Evolutionary conservation across 1,284 basidiomycete genomes (phyloP).

Genomic region (Lentinula novae-zelandiae): DNA sequence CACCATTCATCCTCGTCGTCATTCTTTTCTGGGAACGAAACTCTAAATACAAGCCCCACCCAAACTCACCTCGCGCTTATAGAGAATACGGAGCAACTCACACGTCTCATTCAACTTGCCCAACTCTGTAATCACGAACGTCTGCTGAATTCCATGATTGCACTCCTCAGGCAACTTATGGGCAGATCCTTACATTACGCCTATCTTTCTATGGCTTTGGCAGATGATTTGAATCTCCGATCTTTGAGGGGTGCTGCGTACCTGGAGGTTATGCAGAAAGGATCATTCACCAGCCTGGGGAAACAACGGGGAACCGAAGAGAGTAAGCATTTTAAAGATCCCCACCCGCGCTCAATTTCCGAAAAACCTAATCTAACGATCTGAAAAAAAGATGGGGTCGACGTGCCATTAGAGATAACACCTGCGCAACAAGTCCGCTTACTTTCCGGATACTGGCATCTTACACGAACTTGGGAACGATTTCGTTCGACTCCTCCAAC

Average conservation of each 20-base stretch:
- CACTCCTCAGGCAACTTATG: conserved; percentile 56
- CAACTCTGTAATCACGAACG: conserved; percentile 58
- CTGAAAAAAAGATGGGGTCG: conserved; percentile 17
- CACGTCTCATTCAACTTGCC: conserved; percentile 56
- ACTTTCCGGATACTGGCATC: conserved; percentile 60
- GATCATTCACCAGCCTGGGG: conserved; percentile 37
- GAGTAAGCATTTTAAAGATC: background rate
- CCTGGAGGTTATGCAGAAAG: conserved; percentile 64
- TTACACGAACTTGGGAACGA: conserved; percentile 59
- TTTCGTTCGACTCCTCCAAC: conserved; percentile 48
- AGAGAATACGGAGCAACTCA: conserved; percentile 44
- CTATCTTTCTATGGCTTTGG: conserved; percentile 63
- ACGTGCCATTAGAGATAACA: conserved; percentile 45
- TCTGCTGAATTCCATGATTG: conserved; percentile 54
- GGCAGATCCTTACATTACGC: conserved; percentile 54
- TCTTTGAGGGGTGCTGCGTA: conserved; percentile 59
- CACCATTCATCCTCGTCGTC: conserved; percentile 28
- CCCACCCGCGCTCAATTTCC: background rate
- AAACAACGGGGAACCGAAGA: background rate
- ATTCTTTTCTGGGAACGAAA: conserved; percentile 23
- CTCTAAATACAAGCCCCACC: conserved; percentile 14
- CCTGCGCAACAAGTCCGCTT: conserved; percentile 57
- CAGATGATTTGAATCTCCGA: conserved; percentile 59
- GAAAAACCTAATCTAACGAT: conserved; percentile 10
- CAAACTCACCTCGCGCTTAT: conserved; percentile 22